Evolutionary conservation across 2,329 filamentous ascomycete genomes (phyloP).

Genomic region (Bimuria novae-zelandiae): DNA sequence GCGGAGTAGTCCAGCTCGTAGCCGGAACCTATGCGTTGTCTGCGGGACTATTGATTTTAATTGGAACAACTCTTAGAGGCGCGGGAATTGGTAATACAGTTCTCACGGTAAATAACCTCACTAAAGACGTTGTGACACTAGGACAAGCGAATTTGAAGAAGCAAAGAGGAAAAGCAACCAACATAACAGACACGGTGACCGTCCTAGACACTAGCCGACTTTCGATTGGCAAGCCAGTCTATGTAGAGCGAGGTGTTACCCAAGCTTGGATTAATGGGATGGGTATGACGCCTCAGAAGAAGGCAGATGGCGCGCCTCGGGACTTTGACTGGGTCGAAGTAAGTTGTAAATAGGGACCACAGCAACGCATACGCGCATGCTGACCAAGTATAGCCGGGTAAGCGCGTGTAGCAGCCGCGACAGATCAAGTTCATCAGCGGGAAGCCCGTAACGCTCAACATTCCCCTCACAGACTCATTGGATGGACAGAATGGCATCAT

Average conservation of each 20-base stretch:
- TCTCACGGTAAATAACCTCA: conserved; percentile 7
- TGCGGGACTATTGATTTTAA: conserved; percentile 9
- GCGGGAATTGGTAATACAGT: conserved; percentile 10
- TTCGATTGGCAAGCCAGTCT: conserved; percentile 8
- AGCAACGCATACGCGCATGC: neutral
- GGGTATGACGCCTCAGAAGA: conserved; percentile 11
- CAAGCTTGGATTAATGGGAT: conserved; percentile 13
- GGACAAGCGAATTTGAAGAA: conserved; percentile 2
- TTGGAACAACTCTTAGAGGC: conserved; percentile 6
- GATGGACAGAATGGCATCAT: conserved; percentile 7
- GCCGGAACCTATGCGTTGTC: conserved; percentile 11
- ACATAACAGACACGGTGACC: conserved; percentile 9
- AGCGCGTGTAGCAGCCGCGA: conserved; percentile 12
- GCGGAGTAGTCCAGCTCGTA: conserved; percentile 9
- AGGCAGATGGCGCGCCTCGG: neutral
- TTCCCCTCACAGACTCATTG: conserved; percentile 16
- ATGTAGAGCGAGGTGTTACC: conserved; percentile 9
- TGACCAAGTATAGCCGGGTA: neutral
- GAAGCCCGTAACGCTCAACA: conserved; percentile 12
- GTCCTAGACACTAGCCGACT: conserved; percentile 6
- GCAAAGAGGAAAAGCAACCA: conserved; percentile 1
- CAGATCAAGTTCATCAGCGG: conserved; percentile 6
- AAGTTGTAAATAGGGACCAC: neutral
- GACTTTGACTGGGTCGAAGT: conserved; percentile 3
- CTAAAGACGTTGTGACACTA: conserved; percentile 4